Percentiles rank a stretch among this genome's conserved stretches.
Conservation (phyloP, 768 basidiomycete species). For the Leucocoprinus leucothites region DNA sequence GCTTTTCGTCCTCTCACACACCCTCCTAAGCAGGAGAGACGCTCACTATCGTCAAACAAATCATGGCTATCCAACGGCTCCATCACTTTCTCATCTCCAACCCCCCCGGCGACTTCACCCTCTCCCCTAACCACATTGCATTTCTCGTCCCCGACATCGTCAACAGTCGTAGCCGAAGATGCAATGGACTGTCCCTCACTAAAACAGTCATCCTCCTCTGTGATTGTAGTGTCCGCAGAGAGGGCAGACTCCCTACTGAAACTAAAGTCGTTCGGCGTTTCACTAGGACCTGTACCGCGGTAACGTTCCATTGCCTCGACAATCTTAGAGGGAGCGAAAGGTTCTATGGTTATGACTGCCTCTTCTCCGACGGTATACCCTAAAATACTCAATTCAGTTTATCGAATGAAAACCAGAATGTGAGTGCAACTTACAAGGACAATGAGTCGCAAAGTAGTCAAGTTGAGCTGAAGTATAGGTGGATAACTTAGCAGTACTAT, state of each 20-base stretch:
- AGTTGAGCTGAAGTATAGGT: too few relatives aligned
- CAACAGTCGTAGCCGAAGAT: not conserved
- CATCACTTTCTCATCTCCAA: not conserved
- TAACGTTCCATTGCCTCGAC: not conserved
- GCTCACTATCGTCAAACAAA: too few relatives aligned
- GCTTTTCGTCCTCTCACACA: too few relatives aligned
- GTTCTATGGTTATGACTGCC: not conserved
- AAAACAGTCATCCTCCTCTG: not conserved
- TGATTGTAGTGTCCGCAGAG: not conserved
- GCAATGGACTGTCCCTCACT: not conserved
- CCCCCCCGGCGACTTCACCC: not conserved
- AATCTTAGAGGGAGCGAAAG: not conserved
- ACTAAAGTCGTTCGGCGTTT: too few relatives aligned
- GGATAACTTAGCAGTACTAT: too few relatives aligned
- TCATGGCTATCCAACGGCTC: too few relatives aligned
- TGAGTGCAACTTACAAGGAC: not conserved
- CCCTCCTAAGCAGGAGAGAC: too few relatives aligned
- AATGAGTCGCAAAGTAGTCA: too few relatives aligned
- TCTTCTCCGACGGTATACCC: not conserved
- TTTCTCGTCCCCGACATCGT: not conserved
- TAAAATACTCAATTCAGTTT: too few relatives aligned
- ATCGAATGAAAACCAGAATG: too few relatives aligned
- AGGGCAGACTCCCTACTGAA: not conserved
- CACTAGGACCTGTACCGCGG: not conserved
- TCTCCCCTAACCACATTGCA: not conserved